These are phyloP conservation scores for Spinellus fusiger DNA, from an alignment of 192 early-diverging fungal genomes.

Conservation along the genomic window DNA sequence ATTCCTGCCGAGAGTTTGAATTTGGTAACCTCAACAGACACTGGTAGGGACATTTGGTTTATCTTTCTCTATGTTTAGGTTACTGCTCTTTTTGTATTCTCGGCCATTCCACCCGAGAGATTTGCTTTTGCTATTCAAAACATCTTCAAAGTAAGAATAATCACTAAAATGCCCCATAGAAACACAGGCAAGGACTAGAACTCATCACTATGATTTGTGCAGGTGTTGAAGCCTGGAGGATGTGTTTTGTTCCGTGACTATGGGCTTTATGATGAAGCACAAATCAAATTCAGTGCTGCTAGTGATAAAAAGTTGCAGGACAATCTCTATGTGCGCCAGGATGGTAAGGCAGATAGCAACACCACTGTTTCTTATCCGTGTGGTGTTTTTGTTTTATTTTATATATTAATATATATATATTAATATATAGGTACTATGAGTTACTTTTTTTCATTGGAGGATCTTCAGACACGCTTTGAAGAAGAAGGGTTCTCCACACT, in stretches of 20 bases:
- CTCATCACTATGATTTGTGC: too few relatives aligned
- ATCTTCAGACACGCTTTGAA: slow-evolving; percentile 55
- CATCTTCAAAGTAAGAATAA: slow-evolving; percentile 63
- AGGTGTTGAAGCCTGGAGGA: slow-evolving; percentile 83
- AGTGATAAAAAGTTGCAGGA: slow-evolving; percentile 79
- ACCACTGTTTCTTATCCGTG: not conserved
- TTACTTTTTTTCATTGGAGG: slow-evolving; percentile 80
- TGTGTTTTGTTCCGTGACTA: slow-evolving; percentile 94
- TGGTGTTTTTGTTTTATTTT: not conserved
- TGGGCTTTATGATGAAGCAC: slow-evolving; percentile 92
- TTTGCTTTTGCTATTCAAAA: slow-evolving; percentile 74
- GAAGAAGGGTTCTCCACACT: slow-evolving; percentile 53
- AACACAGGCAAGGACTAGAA: too few relatives aligned
- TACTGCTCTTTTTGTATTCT: slow-evolving; percentile 93
- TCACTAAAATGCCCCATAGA: too few relatives aligned
- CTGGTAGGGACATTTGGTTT: not conserved
- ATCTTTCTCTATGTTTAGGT: slow-evolving; percentile 4
- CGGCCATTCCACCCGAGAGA: slow-evolving; percentile 86
- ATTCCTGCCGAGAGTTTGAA: slow-evolving; percentile 80
- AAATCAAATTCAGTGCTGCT: slow-evolving; percentile 75
- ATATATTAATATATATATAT: not conserved
- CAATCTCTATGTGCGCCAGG: slow-evolving; percentile 95
- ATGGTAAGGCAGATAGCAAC: slow-evolving; percentile 41
- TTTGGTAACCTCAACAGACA: slow-evolving; percentile 42
- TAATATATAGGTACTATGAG: slow-evolving; percentile 63